Percentiles rank a stretch among this genome's conserved stretches.
These are phyloP conservation scores for Vanderwaltozyma polyspora DNA, from an alignment of 805 yeast genomes.

Conservation along the genomic window DNA sequence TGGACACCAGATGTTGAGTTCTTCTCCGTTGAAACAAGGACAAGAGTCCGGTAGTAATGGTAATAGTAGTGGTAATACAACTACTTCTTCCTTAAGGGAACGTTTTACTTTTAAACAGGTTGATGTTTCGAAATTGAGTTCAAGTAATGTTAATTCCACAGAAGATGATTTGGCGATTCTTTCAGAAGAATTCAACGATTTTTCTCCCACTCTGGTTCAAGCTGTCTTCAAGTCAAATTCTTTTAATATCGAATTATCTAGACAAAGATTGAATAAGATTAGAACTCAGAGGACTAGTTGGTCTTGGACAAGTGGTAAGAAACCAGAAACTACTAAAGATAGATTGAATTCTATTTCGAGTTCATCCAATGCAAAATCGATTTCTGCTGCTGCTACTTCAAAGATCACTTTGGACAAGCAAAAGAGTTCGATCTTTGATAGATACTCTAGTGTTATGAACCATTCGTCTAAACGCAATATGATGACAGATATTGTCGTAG, in stretches of 20 bases:
- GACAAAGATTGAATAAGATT: slow-evolving; percentile 24
- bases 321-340: not conserved
- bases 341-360: not conserved
- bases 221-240: slow-evolving; percentile 32
- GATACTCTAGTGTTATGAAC: slow-evolving; percentile 25
- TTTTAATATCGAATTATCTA: slow-evolving; percentile 25
- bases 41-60: too few species aligned
- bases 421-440: slow-evolving; percentile 28
- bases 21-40: not conserved
- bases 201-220: slow-evolving; percentile 27
- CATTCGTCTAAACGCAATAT: slow-evolving; percentile 2
- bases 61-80: too few species aligned
- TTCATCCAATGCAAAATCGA: too few species aligned
- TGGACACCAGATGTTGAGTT: not conserved
- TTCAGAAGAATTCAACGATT: slow-evolving; percentile 23
- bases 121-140: not conserved
- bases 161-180: slow-evolving; percentile 13
- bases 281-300: slow-evolving; percentile 19
- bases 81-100: not conserved
- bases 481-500: slow-evolving; percentile 5
- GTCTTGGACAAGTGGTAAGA: slow-evolving; percentile 4
- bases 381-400: too few species aligned
- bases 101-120: not conserved
- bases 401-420: slow-evolving; percentile 30
- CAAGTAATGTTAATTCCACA: too few species aligned